Evolutionary conservation across 2,329 filamentous ascomycete genomes (phyloP), one percentile per base, ranked within the genome.

Genomic region (Graphium sp.): DNA sequence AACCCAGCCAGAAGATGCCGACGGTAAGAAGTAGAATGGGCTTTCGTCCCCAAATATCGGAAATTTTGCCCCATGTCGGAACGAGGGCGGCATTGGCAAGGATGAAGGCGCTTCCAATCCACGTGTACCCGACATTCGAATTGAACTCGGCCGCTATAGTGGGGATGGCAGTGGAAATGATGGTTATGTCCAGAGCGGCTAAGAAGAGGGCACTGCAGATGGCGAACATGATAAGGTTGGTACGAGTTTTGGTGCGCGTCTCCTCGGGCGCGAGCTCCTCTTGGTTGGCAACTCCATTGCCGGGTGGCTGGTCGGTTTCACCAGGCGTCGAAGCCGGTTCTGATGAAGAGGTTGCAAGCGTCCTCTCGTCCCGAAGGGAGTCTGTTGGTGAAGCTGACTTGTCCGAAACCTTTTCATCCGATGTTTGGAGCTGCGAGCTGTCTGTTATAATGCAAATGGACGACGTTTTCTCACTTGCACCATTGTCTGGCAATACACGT

Each of bases 51-150:
- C 62, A 71, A 31, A 72, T 64, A 36, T 71, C 66, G 23, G 60
- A 61, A 26, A 70, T 42, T 39, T 67, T 66, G 32, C 74, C 75
- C 78, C 77, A 85, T 28, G 75, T 69, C 1, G 77, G 75, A 0
- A 69, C 67, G 2, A 66, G 63, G 46, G 59, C 66, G 2, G 76
- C 72, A 43, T 72, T 75, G 31, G 72, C 75, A 8, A 85, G 65
- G 6, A 83, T 57, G 42, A 79, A 87, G 3, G 77, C 70, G 21
- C 66, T 71, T 10, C 79, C 79, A 35, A 87, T 74, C 81, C 79
- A 85, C 29, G 74, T 66, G 49, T 84, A 85, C 15, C 77, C 78
- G 11, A 66, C 56, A 4, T 68, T 68, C 5, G 76, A 78, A 24
- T 70, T 43, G 35, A 85, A 66, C 34, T 77, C 59, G 19, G 51